These are phyloP conservation scores for Notholithocarpus densiflorus DNA, from an alignment of 306 rosid genomes.

Conservation along the genomic window DNA sequence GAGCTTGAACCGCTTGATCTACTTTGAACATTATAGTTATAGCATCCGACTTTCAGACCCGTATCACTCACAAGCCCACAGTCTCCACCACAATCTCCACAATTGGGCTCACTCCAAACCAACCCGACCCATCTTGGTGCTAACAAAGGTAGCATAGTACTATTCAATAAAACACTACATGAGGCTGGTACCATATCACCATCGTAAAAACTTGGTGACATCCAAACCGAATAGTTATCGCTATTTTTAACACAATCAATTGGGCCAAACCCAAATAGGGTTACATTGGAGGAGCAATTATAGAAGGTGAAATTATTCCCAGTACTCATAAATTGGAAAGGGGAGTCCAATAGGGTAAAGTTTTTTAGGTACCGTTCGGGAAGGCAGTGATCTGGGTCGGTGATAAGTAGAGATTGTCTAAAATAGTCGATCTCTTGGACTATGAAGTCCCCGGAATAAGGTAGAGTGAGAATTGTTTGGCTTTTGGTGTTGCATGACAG, in stretches of 20 bases:
- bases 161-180: conserved; percentile 30
- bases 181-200: neutral
- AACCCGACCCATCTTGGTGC: conserved; percentile 10
- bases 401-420: neutral
- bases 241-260: conserved; percentile 32
- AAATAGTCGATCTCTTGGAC: conserved; percentile 15
- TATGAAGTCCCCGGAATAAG: conserved; percentile 13
- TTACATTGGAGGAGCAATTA: conserved; percentile 29
- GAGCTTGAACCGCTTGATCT: neutral
- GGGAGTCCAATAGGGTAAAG: conserved; percentile 17
- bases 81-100: conserved; percentile 30
- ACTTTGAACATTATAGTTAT: neutral
- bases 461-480: conserved; percentile 28
- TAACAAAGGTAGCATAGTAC: conserved; percentile 23
- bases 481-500: conserved; percentile 19
- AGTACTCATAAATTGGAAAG: neutral
- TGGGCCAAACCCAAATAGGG: neutral
- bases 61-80: too few relatives aligned
- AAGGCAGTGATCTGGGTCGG: conserved; percentile 34
- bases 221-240: neutral
- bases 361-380: conserved; percentile 11
- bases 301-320: conserved; percentile 31
- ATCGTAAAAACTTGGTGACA: neutral
- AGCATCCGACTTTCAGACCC: too few relatives aligned
- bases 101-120: conserved; percentile 43